Percentiles rank a stretch among this genome's conserved stretches.
phyloP scores from a whole-genome alignment of 2,329 filamentous ascomycete species.

The Aspergillus fischeri region DNA sequence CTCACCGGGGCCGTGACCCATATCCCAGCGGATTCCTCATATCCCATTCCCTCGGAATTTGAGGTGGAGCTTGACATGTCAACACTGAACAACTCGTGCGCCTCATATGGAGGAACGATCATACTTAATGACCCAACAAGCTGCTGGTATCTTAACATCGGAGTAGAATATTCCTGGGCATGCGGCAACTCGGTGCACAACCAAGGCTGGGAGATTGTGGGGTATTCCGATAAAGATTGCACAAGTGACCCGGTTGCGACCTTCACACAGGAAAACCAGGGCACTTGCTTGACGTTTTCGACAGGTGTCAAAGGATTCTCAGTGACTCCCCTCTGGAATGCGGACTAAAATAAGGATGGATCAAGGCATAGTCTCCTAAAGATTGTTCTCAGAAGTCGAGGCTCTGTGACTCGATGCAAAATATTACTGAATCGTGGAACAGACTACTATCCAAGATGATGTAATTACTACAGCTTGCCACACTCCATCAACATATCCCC shows the following conservation, averaged over 20 bases:
- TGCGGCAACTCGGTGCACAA: not conserved
- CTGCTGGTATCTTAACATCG: not conserved
- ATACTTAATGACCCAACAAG: not conserved
- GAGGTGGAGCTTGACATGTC: not conserved
- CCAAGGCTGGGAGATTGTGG: conserved; percentile 6
- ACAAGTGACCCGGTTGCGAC: not conserved
- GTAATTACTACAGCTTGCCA: too few species aligned
- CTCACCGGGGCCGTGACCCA: conserved; percentile 4
- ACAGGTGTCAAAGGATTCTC: not conserved
- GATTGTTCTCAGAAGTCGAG: too few species aligned
- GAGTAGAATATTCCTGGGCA: not conserved
- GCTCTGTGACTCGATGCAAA: too few species aligned
- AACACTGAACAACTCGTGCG: not conserved
- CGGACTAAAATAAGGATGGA: not conserved
- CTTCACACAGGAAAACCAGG: not conserved
- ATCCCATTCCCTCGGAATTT: conserved; percentile 5
- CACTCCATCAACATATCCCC: too few species aligned
- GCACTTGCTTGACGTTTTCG: not conserved
- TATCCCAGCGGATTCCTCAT: conserved; percentile 3
- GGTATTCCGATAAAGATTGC: conserved; percentile 1
- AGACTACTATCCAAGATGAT: too few species aligned
- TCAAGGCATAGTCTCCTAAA: too few species aligned
- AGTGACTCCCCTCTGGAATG: conserved; percentile 4
- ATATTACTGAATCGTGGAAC: too few species aligned
- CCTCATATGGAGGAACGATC: not conserved